Base-by-base conservation (phyloP, 1,284 basidiomycete genomes). In the Anthracocystis setariae region DNA sequence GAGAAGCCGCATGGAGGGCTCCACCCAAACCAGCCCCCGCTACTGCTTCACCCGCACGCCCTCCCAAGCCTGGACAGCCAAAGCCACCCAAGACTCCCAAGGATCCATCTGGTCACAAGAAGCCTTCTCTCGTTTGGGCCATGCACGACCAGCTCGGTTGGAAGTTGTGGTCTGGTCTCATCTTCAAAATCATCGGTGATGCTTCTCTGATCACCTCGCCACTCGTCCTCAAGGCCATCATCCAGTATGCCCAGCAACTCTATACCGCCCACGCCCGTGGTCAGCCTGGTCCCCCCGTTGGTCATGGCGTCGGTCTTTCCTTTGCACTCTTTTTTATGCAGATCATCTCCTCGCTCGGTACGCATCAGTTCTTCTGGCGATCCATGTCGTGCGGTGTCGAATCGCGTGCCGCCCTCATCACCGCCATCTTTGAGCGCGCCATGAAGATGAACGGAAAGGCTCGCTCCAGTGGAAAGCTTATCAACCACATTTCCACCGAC, bases 401-500 rank as follows among this genome's bases (percentile, higher is more conserved):
- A 20, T 81, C 92, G 4, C 89, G 94, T 44, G 90, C 90, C 3
- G 93, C 93, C 0, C 87, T 97, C 55, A 96, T 97, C 77, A 90
- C 92, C 0, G 90, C 91, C 9, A 90, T 97, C 55, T 98, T 94
- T 83, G 87, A 88, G 29, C 89, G 90, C 46, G 89, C 92, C 2
- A 86, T 96, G 32, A 87, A 86, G 37, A 86, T 97, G 46, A 91
- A 90, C 3, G 88, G 91, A 20, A 90, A 92, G 49, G 89, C 92
- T 9, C 88, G 94, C n/a, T 89, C 90, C 3, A 89, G 89, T 21
- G 93, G 93, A 37, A 90, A 90, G 78, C 87, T 94, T 39, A 90
- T 95, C 65, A 95, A 93, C 78, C 92, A 94, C 84, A 94, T 97
- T 72, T 93, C 92, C 5, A 94, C 93, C 0, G 94, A 97, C 83